Evolutionary conservation across 2,329 filamentous ascomycete species (phyloP).

Genomic region (Cordyceps cicadae): DNA sequence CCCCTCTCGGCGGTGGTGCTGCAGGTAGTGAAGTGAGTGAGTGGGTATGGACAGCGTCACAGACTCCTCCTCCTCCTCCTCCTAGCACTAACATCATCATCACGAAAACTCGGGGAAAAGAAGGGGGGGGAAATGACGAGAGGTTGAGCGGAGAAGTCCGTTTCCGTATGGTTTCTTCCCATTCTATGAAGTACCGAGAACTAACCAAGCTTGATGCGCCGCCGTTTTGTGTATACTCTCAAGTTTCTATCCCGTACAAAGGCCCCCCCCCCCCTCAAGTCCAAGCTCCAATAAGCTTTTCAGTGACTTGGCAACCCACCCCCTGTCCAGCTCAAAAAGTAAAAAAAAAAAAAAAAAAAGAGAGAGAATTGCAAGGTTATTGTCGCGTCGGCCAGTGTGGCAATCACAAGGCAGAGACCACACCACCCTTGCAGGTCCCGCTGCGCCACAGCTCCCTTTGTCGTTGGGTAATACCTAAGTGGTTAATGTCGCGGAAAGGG

Average conservation of each 20-base stretch:
- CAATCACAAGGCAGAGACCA: not conserved
- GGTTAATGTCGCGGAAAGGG: not conserved
- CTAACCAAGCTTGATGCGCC: not conserved
- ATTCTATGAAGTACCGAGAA: not conserved
- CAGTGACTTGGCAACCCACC: not conserved
- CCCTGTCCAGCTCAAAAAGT: slow-evolving; percentile 2
- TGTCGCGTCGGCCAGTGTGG: not conserved
- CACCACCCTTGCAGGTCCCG: not conserved
- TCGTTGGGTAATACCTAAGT: not conserved
- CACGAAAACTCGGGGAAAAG: not conserved
- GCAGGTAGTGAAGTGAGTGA: too few species aligned
- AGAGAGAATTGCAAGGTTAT: not conserved
- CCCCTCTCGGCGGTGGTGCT: too few species aligned
- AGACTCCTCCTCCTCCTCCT: too few species aligned
- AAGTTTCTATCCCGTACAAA: not conserved
- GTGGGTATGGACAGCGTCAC: too few species aligned
- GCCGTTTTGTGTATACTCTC: not conserved
- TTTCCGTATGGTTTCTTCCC: not conserved
- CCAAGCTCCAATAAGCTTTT: not conserved
- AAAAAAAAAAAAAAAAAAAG: too few species aligned
- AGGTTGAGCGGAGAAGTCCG: too few species aligned
- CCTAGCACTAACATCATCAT: too few species aligned
- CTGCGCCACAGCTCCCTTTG: not conserved
- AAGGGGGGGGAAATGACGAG: too few species aligned
- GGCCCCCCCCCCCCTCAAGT: not conserved